A percentile compares a stretch with the other conserved stretches of the same genome.
Conservation (phyloP, 306 rosid species). For the Chamaecrista fasciculata region DNA sequence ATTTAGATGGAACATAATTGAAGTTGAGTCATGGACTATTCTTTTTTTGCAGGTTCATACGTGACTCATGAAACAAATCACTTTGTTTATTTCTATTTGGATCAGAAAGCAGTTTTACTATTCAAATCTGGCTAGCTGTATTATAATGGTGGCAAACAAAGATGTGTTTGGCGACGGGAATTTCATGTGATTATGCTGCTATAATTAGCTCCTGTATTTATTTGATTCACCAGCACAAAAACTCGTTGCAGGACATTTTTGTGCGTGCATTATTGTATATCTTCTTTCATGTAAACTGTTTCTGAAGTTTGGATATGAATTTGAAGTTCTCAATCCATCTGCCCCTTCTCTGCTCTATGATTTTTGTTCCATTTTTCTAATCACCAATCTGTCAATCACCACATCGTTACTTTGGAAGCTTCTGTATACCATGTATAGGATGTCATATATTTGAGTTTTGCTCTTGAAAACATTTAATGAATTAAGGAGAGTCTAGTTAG, state of each 20-base stretch:
- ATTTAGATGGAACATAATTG: slow-evolving; percentile 2
- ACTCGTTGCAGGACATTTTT: slow-evolving; percentile 52
- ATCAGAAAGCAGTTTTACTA: slow-evolving; percentile 91
- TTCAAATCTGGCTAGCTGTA: slow-evolving; percentile 78
- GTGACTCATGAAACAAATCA: slow-evolving; percentile 99
- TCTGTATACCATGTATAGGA: not conserved
- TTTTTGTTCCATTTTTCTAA: not conserved
- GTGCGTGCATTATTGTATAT: slow-evolving; percentile 72
- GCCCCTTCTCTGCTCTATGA: not conserved
- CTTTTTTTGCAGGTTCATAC: slow-evolving; percentile 70
- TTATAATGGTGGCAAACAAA: slow-evolving; percentile 30
- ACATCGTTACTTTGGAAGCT: too few species aligned
- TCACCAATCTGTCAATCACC: slow-evolving; percentile 11
- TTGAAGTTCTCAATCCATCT: slow-evolving; percentile 20
- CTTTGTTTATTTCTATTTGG: slow-evolving; percentile 97
- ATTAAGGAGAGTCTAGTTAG: not conserved
- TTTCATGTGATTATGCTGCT: slow-evolving; percentile 44
- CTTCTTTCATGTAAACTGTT: slow-evolving; percentile 41
- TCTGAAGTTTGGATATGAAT: slow-evolving; percentile 40
- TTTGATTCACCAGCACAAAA: slow-evolving; percentile 36
- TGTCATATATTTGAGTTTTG: slow-evolving; percentile 11
- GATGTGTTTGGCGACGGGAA: slow-evolving; percentile 29
- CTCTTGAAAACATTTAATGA: not conserved
- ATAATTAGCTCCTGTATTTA: slow-evolving; percentile 60
- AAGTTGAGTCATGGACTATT: slow-evolving; percentile 22